Evolutionary conservation across 106 monocot genomes (phyloP), one percentile per base, ranked within the genome.

Genomic region (Narthecium ossifragum): DNA sequence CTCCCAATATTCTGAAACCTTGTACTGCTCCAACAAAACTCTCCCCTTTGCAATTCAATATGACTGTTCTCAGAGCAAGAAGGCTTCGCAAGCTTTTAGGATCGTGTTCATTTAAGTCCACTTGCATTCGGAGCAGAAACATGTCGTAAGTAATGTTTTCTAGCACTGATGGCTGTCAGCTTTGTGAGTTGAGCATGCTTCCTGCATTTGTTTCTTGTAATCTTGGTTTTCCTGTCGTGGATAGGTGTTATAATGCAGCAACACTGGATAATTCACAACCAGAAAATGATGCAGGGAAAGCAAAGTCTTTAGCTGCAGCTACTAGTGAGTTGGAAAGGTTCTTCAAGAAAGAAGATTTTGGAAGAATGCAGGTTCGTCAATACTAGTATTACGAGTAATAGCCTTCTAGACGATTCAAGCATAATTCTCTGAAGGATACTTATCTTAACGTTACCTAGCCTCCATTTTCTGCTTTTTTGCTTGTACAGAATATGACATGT

Each of bases 311-410:
- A 55, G 79, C 67, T 45, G 98, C 83, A 54, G 98, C 98, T 59
- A 74, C 74, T 52, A 62, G 59, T 31, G 98, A 99, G 70, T 63
- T 99, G 68, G 91, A 91, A 38, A 91, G 77, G 62, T 79, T 80
- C 39, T 99, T 99, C 71, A 84, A 71, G 54, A 99, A 91, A 78
- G 83, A 85, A 66, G 91, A 99, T 82, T 99, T 99, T 70, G 70
- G 63, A 66, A 73, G 61, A 72, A 99, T 99, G 98, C 77, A 99
- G 90, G 98, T 99, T 56, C 9, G 57, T 52, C 7, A 21, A 57
- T 6, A 33, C n/a, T n/a, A n/a, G n/a, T n/a, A n/a, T n/a, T n/a
- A n/a, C n/a, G n/a, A n/a, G n/a, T n/a, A n/a, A n/a, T n/a, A n/a
- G n/a, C n/a, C n/a, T n/a, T n/a, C n/a, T n/a, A n/a, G n/a, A n/a